Base-by-base conservation (phyloP, 306 rosid genomes). In the Canavalia gladiata region DNA sequence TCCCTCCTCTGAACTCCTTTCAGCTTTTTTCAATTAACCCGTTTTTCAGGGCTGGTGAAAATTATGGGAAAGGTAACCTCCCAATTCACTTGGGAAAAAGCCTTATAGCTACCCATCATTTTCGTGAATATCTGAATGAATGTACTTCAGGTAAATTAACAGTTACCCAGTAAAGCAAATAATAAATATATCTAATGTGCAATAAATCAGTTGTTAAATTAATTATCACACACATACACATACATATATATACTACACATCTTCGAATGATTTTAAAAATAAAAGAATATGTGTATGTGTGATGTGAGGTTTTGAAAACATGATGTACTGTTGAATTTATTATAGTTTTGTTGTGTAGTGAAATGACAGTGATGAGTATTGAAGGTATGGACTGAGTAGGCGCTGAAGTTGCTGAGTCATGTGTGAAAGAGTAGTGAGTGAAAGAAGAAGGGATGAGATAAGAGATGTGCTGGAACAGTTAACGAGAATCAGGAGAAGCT, bases 381-480 rank as follows among this genome's bases (percentile, higher is more conserved):
- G 50, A 78, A 78, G 50, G 64, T 82, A 75, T 39, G 78, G 79
- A 52, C 59, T 55, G 18, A 28, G 8, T 39, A 74, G 85, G 8
- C 67, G 77, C 60, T 43, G 68, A 73, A 68, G 72, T 8, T 78
- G 77, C 66, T 68, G 82, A 82, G 12, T 65, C 76, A 72, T 65
- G 37, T 65, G 37, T 47, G 60, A n/a, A 56, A 64, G 63, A 35
- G 76, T 51, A 47, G 5, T 31, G 31, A 5, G 31, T 13, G 49
- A 82, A 51, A 78, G 42, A 86, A 45, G 64, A 79, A 80, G 68
- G 34, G 35, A 37, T 1, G 3, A 47, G 18, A 18, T 46, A 63
- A 77, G 73, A 72, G 80, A 68, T 87, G 69, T 81, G 84, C 75
- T 67, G 84, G 77, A 73, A 66, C 88, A 82, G 69, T 82, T 49